phyloP scores from a whole-genome alignment of 2,329 filamentous ascomycete genomes.

The Colletotrichum orchidophilum region DNA sequence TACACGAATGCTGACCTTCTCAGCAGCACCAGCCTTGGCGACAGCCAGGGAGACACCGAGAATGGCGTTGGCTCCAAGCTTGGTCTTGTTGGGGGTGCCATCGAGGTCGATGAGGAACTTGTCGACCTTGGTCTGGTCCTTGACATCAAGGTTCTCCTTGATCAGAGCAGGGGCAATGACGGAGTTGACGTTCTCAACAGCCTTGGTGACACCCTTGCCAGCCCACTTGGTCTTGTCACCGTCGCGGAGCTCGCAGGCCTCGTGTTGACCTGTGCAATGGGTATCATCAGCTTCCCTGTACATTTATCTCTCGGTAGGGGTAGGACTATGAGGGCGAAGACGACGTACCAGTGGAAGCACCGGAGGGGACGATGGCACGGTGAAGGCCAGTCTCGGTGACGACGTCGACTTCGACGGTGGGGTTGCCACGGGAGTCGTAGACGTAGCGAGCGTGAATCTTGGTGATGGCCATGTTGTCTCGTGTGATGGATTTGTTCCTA shows the following conservation, averaged over 20 bases:
- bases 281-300: constrained; percentile 41
- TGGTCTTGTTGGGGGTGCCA: constrained; percentile 86
- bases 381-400: constrained; percentile 93
- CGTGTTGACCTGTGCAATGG: constrained; percentile 75
- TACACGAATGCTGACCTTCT: constrained; percentile 66
- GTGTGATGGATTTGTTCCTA: constrained; percentile 25
- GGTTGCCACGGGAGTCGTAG: constrained; percentile 99
- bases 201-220: constrained; percentile 89
- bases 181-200: constrained; percentile 86
- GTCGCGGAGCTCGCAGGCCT: constrained; percentile 91
- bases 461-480: constrained; percentile 82
- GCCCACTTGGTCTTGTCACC: constrained; percentile 87
- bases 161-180: constrained; percentile 83
- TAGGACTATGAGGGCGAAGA: constrained; percentile 28
- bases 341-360: constrained; percentile 85
- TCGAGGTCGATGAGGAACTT: constrained; percentile 87
- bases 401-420: constrained; percentile 95
- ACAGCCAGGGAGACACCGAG: constrained; percentile 85
- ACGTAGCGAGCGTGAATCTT: constrained; percentile 94
- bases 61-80: constrained; percentile 89
- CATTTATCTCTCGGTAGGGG: constrained; percentile 29
- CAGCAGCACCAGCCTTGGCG: constrained; percentile 88
- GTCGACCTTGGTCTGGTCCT: constrained; percentile 86
- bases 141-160: constrained; percentile 84
- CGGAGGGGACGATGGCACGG: constrained; percentile 92